Evolutionary conservation across 2,329 filamentous ascomycete genomes (phyloP).

Genomic region (Helotiales sp.): DNA sequence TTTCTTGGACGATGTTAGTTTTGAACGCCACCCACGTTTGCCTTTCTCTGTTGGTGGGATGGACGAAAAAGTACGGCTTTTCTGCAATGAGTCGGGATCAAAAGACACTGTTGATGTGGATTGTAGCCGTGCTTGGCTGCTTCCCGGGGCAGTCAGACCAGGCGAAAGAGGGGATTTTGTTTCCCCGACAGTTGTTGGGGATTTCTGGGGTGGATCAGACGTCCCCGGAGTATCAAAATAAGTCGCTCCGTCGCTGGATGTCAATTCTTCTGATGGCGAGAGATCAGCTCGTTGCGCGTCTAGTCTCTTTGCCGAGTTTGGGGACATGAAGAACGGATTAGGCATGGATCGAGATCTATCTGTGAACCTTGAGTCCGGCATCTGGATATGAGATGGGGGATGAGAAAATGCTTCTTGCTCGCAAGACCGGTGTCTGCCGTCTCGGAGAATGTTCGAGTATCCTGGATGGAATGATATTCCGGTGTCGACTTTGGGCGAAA

Average conservation of each 20-base stretch:
- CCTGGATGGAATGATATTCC: conserved; percentile 29
- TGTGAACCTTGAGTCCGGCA: conserved; percentile 21
- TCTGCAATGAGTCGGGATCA: conserved; percentile 25
- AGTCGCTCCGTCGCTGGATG: conserved; percentile 28
- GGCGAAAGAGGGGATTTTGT: conserved; percentile 28
- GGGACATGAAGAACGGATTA: conserved; percentile 30
- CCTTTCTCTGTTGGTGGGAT: conserved; percentile 32
- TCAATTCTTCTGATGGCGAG: conserved; percentile 28
- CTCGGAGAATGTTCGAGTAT: conserved; percentile 27
- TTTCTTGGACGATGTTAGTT: conserved; percentile 38
- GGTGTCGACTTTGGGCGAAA: conserved; percentile 41
- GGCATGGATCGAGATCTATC: conserved; percentile 29
- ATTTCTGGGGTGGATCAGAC: conserved; percentile 8
- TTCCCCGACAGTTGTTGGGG: neutral
- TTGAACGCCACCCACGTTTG: conserved; percentile 44
- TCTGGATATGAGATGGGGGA: conserved; percentile 21
- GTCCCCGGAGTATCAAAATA: conserved; percentile 19
- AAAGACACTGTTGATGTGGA: conserved; percentile 31
- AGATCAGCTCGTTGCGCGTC: conserved; percentile 29
- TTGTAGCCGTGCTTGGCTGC: conserved; percentile 22
- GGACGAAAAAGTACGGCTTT: conserved; percentile 26
- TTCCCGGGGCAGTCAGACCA: neutral
- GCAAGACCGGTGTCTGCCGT: conserved; percentile 14
- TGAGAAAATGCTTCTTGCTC: conserved; percentile 26
- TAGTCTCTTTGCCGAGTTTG: conserved; percentile 28